Conservation (phyloP, 106 monocot species). For the Agapanthus africanus region DNA sequence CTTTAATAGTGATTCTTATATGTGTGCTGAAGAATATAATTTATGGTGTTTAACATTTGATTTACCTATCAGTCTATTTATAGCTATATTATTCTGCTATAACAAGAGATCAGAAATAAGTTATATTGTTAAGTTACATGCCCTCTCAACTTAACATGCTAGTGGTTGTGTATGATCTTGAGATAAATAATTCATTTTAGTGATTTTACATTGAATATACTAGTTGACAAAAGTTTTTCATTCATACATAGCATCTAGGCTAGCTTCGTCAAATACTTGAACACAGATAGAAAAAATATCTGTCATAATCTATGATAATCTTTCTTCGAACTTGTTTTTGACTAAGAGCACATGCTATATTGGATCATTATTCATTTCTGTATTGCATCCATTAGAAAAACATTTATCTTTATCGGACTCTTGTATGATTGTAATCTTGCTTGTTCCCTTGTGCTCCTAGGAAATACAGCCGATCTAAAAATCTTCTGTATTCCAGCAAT, state of each 20-base stretch:
- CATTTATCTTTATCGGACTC: background rate
- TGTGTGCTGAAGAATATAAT: too few species aligned
- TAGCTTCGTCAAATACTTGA: background rate
- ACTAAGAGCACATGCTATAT: background rate
- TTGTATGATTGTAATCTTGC: background rate
- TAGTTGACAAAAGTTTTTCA: too few species aligned
- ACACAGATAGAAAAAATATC: background rate
- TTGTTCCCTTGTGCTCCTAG: too few species aligned
- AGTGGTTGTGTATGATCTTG: background rate
- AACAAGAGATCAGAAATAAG: background rate
- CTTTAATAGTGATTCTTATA: background rate
- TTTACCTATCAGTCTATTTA: background rate
- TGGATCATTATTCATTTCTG: background rate
- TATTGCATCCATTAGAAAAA: background rate
- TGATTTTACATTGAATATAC: too few species aligned
- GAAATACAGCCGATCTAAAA: background rate
- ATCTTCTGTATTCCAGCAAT: background rate
- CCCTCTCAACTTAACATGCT: background rate
- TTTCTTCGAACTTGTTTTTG: background rate
- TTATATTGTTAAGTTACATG: background rate
- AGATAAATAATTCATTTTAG: background rate
- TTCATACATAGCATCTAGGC: too few species aligned
- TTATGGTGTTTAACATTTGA: background rate
- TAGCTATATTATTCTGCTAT: background rate
- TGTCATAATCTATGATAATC: background rate